Percentiles rank a stretch among this genome's conserved stretches.
These are phyloP conservation scores for Cucurbita moschata DNA, from an alignment of 306 rosid genomes.

Conservation along the genomic window DNA sequence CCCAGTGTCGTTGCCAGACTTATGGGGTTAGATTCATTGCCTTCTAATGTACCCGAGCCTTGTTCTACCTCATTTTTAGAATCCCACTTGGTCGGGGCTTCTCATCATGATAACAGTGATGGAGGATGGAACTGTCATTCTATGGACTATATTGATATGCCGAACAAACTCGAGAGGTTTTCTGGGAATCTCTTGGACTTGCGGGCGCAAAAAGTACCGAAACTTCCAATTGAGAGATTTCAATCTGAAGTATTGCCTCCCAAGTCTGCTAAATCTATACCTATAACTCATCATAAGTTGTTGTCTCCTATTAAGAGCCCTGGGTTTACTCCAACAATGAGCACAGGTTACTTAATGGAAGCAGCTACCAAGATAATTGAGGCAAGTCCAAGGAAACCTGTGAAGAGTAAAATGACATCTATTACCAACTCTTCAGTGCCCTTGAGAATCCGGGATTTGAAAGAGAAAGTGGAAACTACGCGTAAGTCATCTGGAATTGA, in stretches of 20 bases:
- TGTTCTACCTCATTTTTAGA: conserved; percentile 25
- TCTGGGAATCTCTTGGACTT: conserved; percentile 34
- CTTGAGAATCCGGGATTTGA: conserved; percentile 58
- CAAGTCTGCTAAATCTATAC: conserved; percentile 73
- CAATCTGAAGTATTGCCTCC: conserved; percentile 84
- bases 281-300: conserved; percentile 66
- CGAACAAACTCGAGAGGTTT: conserved; percentile 32
- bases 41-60: conserved; percentile 29
- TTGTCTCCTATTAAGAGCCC: conserved; percentile 75
- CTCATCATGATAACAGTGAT: conserved; percentile 27
- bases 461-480: conserved; percentile 59
- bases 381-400: conserved; percentile 50
- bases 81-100: conserved; percentile 27
- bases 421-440: conserved; percentile 58
- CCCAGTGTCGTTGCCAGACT: conserved; percentile 82
- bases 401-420: conserved; percentile 27
- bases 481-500: conserved; percentile 32
- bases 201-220: conserved; percentile 30
- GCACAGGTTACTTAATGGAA: conserved; percentile 58
- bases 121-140: conserved; percentile 21
- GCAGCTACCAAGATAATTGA: conserved; percentile 85
- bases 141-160: conserved; percentile 27
- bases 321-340: conserved; percentile 40
- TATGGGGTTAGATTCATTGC: conserved; percentile 88
- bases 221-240: conserved; percentile 48